A percentile compares a stretch with the other conserved stretches of the same genome.
Conservation (phyloP, 129 eudicot genomes). For the Chrysanthemum seticuspe region DNA sequence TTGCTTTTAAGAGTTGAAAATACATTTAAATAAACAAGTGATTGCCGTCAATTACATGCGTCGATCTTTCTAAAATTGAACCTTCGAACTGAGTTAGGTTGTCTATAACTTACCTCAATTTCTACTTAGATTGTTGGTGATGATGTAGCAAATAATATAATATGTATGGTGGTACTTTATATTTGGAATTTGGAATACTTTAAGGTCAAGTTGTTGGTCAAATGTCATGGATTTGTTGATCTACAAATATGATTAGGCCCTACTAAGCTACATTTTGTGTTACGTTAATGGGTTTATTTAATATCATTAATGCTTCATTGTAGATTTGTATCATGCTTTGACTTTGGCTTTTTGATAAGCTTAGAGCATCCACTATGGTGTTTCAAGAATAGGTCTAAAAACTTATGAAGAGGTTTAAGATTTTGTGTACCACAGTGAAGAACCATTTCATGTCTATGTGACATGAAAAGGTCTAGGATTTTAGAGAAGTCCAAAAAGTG, state of each 20-base stretch:
- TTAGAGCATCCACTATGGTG: no score
- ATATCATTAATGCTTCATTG: background rate
- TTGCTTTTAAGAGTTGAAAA: background rate
- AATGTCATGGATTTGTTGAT: conserved; percentile 41
- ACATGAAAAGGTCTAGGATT: no score
- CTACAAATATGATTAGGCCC: conserved; percentile 28
- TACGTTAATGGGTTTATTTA: conserved; percentile 8
- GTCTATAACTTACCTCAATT: conserved; percentile 27
- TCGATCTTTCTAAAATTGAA: conserved; percentile 6
- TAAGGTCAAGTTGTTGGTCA: conserved; percentile 34
- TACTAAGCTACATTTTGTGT: background rate
- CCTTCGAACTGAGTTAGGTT: conserved; percentile 29
- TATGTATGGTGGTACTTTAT: background rate
- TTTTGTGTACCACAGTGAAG: no score
- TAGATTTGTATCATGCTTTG: background rate
- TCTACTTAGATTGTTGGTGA: conserved; percentile 29
- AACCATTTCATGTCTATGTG: no score
- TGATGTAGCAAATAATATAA: conserved; percentile 8
- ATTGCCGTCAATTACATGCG: background rate
- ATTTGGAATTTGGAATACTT: background rate
- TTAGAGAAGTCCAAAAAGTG: no score
- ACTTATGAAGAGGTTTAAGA: no score
- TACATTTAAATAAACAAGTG: background rate
- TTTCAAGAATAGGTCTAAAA: no score
- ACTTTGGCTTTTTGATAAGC: conserved; percentile 13